Evolutionary conservation across 371 early-diverging fungal species (phyloP).

Genomic region (Apophysomyces trapeziformis): DNA sequence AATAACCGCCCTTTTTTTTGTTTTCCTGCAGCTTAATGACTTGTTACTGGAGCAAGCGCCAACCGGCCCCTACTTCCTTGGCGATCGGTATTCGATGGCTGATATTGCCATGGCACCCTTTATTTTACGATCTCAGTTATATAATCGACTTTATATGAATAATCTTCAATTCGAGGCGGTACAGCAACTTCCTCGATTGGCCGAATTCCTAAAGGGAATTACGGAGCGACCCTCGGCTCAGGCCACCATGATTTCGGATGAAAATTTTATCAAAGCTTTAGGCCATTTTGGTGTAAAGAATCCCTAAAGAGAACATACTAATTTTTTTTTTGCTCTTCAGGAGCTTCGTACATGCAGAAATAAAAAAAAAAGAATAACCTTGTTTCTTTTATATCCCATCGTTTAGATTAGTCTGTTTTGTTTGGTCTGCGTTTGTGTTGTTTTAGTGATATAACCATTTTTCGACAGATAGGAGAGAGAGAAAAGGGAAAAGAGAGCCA

Average conservation of each 20-base stretch:
- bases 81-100: slow-evolving; percentile 59
- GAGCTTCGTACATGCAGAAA: not conserved
- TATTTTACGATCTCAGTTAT: slow-evolving; percentile 31
- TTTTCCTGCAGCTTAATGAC: slow-evolving; percentile 35
- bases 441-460: slow-evolving; percentile 1
- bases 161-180: slow-evolving; percentile 24
- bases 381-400: not conserved
- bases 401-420: too few relatives aligned
- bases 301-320: not conserved
- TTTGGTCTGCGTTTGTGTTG: not conserved
- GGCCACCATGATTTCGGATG: slow-evolving; percentile 33
- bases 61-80: slow-evolving; percentile 67
- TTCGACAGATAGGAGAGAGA: not conserved
- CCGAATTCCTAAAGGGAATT: slow-evolving; percentile 38
- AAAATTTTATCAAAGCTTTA: slow-evolving; percentile 18
- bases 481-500: not conserved
- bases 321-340: not conserved
- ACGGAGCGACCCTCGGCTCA: slow-evolving; percentile 26
- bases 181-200: slow-evolving; percentile 30
- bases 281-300: not conserved
- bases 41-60: slow-evolving; percentile 49
- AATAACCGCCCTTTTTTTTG: not conserved
- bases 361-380: not conserved
- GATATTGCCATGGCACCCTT: slow-evolving; percentile 64
- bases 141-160: slow-evolving; percentile 21